Evolutionary conservation across 163 green algal species (phyloP).

Genomic region (Picocystis sp.): DNA sequence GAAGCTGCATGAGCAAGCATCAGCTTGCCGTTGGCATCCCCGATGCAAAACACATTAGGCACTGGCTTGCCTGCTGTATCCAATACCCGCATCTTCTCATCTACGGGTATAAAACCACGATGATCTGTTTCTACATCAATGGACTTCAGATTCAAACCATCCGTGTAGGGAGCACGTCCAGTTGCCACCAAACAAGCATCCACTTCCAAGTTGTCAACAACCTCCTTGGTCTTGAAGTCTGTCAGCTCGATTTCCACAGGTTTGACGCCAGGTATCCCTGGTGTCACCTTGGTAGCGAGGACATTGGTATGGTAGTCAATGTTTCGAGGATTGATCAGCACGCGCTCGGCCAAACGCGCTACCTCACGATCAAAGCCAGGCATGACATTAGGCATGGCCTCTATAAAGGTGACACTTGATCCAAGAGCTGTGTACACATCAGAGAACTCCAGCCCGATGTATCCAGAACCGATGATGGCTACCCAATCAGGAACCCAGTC

Average conservation of each 20-base stretch:
- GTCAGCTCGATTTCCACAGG: conserved; percentile 91
- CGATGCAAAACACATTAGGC: conserved; percentile 87
- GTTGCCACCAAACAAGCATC: conserved; percentile 92
- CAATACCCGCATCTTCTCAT: conserved; percentile 75
- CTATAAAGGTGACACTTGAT: conserved; percentile 88
- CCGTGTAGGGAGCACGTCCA: conserved; percentile 77
- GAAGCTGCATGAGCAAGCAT: conserved; percentile 95
- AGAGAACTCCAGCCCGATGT: conserved; percentile 96
- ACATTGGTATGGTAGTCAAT: conserved; percentile 92
- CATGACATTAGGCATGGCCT: conserved; percentile 94
- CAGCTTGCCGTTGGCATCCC: conserved; percentile 91
- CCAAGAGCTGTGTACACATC: conserved; percentile 94
- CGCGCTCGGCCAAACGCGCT: conserved; percentile 70
- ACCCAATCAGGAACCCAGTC: conserved; percentile 96
- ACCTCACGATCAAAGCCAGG: conserved; percentile 96
- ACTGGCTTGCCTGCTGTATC: conserved; percentile 19
- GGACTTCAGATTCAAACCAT: conserved; percentile 65
- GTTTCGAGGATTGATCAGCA: conserved; percentile 77
- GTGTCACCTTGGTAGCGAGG: conserved; percentile 58
- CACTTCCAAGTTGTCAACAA: conserved; percentile 38
- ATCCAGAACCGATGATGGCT: conserved; percentile 94
- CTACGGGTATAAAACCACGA: conserved; percentile 84
- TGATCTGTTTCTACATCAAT: conserved; percentile 63
- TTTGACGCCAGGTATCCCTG: conserved; percentile 68
- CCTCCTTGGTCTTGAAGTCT: conserved; percentile 88